phyloP scores from a whole-genome alignment of 495 filamentous ascomycete genomes.

The Aspergillus sclerotiicarbonarius region DNA sequence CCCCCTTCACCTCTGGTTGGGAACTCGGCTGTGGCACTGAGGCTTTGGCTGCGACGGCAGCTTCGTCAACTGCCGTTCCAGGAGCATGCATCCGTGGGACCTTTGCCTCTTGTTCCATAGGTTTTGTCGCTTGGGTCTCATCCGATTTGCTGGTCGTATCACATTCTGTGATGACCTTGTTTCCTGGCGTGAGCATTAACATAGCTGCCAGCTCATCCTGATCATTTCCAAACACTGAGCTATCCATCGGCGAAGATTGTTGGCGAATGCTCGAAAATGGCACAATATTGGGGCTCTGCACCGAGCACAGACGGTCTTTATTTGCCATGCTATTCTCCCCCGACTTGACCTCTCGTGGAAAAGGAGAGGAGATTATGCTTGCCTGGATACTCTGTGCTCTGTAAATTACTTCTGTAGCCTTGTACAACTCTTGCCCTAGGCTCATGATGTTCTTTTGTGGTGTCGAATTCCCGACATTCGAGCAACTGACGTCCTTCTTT shows the following conservation, averaged over 20 bases:
- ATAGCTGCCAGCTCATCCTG: constrained; percentile 29
- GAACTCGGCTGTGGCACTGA: neutral
- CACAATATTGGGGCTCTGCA: constrained; percentile 19
- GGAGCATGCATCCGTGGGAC: neutral
- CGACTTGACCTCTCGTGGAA: neutral
- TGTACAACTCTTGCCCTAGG: constrained; percentile 8
- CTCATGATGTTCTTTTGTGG: neutral
- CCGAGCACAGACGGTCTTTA: constrained; percentile 5
- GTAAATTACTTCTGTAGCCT: constrained; percentile 22
- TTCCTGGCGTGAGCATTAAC: constrained; percentile 27
- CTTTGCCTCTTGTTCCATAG: neutral
- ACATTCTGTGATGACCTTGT: neutral
- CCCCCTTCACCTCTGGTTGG: neutral
- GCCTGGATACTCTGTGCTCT: constrained; percentile 12
- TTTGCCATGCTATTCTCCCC: neutral
- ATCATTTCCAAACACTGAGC: constrained; percentile 21
- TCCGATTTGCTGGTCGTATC: neutral
- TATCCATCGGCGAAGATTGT: constrained; percentile 13
- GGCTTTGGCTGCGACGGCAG: neutral
- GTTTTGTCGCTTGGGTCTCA: neutral
- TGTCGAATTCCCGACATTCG: neutral
- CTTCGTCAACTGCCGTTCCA: neutral
- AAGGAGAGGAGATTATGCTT: constrained; percentile 4
- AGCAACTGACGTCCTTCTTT: neutral
- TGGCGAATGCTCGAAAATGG: constrained; percentile 28